phyloP scores from a whole-genome alignment of 371 early-diverging fungal species.

The Zychaea mexicana region DNA sequence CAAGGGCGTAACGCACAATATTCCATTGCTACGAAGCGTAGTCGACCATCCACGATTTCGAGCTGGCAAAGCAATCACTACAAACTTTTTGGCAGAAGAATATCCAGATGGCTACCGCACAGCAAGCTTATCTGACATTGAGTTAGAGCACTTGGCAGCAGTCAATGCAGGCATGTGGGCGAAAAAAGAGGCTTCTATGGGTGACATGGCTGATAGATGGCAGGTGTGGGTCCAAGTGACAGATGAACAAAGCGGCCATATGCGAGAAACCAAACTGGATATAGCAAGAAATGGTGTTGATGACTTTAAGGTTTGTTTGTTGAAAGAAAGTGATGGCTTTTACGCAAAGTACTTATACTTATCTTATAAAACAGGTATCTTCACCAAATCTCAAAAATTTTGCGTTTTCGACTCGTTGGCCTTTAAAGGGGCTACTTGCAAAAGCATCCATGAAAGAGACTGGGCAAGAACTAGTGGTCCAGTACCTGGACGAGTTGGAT shows the following conservation, averaged over 20 bases:
- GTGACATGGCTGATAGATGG: constrained; percentile 35
- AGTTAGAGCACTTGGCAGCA: constrained; percentile 63
- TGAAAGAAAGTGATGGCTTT: too few species aligned
- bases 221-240: constrained; percentile 61
- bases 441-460: constrained; percentile 47
- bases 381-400: constrained; percentile 25
- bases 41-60: constrained; percentile 78
- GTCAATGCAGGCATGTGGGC: constrained; percentile 71
- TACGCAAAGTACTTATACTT: too few species aligned
- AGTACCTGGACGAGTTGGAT: constrained; percentile 76
- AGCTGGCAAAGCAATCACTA: constrained; percentile 75
- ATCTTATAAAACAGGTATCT: constrained; percentile 12
- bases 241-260: constrained; percentile 48
- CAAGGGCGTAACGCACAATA: constrained; percentile 94
- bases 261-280: constrained; percentile 27
- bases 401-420: constrained; percentile 67
- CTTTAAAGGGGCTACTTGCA: constrained; percentile 74
- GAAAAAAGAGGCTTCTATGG: constrained; percentile 55
- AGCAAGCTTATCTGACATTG: constrained; percentile 49
- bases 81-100: constrained; percentile 89
- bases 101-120: constrained; percentile 93
- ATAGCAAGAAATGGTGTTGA: constrained; percentile 17
- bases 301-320: constrained; percentile 27
- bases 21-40: constrained; percentile 90
- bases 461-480: constrained; percentile 59